Conservation (phyloP, 176 grass and related monocot genomes). For the Pharus latifolius region DNA sequence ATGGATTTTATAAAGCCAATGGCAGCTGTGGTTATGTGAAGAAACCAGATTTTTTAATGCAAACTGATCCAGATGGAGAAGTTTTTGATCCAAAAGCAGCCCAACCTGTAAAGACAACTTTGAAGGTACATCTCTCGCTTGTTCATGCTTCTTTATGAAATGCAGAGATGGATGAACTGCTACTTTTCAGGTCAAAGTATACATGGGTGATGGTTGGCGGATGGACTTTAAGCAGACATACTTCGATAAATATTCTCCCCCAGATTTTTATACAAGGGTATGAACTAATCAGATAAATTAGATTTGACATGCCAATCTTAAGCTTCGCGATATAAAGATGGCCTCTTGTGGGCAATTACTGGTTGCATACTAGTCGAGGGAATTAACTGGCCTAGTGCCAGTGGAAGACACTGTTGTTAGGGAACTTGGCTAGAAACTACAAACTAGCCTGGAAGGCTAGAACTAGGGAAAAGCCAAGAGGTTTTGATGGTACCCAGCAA, state of each 20-base stretch:
- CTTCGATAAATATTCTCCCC: slow-evolving; percentile 88
- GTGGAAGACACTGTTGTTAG: no score
- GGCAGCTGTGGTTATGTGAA: slow-evolving; percentile 89
- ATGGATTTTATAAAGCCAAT: slow-evolving; percentile 89
- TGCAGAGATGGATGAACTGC: neutral
- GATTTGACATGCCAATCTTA: no score
- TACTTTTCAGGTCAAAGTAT: slow-evolving; percentile 64
- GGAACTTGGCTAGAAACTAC: no score
- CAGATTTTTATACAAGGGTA: slow-evolving; percentile 83
- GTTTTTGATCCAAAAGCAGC: slow-evolving; percentile 53
- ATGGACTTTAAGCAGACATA: slow-evolving; percentile 77
- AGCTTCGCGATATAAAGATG: no score
- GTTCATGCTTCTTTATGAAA: neutral
- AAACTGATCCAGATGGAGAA: slow-evolving; percentile 31
- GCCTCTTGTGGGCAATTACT: no score
- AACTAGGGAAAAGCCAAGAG: no score
- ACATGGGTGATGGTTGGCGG: slow-evolving; percentile 93
- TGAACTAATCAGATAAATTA: neutral
- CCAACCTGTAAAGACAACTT: slow-evolving; percentile 50
- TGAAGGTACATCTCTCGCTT: slow-evolving; percentile 15
- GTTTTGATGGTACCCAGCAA: no score
- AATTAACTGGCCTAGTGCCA: no score
- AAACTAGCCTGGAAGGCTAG: no score
- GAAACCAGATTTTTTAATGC: slow-evolving; percentile 94
- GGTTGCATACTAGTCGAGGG: no score